Conservation (phyloP, 2,329 filamentous ascomycete genomes). For the Fusarium chlamydosporum region DNA sequence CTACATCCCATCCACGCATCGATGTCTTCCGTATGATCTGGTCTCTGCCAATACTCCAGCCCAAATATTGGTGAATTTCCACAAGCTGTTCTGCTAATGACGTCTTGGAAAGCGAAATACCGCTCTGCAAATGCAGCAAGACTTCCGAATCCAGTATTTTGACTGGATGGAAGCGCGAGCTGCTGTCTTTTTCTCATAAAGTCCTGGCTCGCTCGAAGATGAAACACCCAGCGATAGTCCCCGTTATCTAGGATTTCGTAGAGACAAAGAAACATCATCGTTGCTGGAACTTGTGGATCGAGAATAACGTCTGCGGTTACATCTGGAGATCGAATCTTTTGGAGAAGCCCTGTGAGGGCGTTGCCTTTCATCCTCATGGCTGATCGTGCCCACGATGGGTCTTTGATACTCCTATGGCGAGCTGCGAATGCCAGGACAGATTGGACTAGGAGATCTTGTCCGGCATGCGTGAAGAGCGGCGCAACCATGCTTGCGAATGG, state of each 20-base stretch:
- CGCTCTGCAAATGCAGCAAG: slow-evolving; percentile 57
- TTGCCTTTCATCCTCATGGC: slow-evolving; percentile 46
- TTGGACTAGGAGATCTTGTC: slow-evolving; percentile 37
- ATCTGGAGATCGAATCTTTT: slow-evolving; percentile 29
- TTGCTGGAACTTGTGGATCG: slow-evolving; percentile 41
- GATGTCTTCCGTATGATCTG: slow-evolving; percentile 26
- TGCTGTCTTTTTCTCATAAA: slow-evolving; percentile 58
- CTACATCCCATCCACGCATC: slow-evolving; percentile 66
- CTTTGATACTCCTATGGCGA: slow-evolving; percentile 41
- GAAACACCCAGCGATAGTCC: slow-evolving; percentile 60
- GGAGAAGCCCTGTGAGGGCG: slow-evolving; percentile 4
- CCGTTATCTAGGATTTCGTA: slow-evolving; percentile 47
- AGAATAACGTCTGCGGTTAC: slow-evolving; percentile 35
- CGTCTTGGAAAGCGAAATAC: slow-evolving; percentile 66
- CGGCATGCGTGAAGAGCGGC: slow-evolving; percentile 42
- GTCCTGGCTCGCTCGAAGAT: slow-evolving; percentile 63
- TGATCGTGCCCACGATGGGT: slow-evolving; percentile 31
- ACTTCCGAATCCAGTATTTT: slow-evolving; percentile 6
- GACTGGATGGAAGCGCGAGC: slow-evolving; percentile 35
- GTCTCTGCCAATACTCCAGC: slow-evolving; percentile 61
- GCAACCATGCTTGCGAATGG: slow-evolving; percentile 43
- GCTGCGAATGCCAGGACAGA: slow-evolving; percentile 45
- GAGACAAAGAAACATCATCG: slow-evolving; percentile 48
- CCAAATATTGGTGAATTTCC: slow-evolving; percentile 63
- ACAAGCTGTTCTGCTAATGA: slow-evolving; percentile 65